These are phyloP conservation scores for Coemansia sp. DNA, from an alignment of 192 early-diverging fungal species.

Conservation along the genomic window DNA sequence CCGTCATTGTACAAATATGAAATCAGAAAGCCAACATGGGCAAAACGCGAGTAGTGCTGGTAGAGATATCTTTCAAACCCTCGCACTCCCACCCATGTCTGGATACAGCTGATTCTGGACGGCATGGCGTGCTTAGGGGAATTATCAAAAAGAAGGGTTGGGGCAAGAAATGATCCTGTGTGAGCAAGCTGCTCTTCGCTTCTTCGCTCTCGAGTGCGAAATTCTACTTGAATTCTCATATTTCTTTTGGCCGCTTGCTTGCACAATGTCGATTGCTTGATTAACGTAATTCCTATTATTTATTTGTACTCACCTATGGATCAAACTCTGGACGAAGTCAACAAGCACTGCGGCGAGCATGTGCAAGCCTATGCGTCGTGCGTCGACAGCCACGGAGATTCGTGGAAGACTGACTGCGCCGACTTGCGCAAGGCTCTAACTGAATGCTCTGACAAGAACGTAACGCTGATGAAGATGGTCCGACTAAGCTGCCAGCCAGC, in stretches of 20 bases:
- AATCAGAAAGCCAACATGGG: background rate
- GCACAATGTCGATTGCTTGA: no score
- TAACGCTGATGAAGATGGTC: constrained; percentile 50
- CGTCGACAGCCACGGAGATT: constrained; percentile 35
- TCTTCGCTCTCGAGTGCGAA: no score
- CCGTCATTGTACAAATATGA: background rate
- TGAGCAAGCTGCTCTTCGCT: no score
- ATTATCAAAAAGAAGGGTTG: background rate
- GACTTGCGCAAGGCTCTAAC: constrained; percentile 39
- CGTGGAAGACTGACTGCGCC: constrained; percentile 40
- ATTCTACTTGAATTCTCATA: no score
- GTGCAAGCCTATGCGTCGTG: constrained; percentile 42
- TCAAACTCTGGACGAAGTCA: constrained; percentile 50
- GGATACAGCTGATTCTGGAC: no score
- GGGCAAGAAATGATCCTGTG: no score
- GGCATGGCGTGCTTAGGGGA: no score
- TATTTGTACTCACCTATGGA: constrained; percentile 21
- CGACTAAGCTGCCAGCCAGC: constrained; percentile 47
- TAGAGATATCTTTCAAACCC: no score
- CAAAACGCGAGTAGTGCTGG: background rate
- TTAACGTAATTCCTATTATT: background rate
- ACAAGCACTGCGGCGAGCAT: constrained; percentile 50
- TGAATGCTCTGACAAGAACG: constrained; percentile 49
- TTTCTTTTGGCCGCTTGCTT: no score
- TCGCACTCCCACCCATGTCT: no score